phyloP scores from a whole-genome alignment of 805 yeast species.

The Yarrowia deformans region DNA sequence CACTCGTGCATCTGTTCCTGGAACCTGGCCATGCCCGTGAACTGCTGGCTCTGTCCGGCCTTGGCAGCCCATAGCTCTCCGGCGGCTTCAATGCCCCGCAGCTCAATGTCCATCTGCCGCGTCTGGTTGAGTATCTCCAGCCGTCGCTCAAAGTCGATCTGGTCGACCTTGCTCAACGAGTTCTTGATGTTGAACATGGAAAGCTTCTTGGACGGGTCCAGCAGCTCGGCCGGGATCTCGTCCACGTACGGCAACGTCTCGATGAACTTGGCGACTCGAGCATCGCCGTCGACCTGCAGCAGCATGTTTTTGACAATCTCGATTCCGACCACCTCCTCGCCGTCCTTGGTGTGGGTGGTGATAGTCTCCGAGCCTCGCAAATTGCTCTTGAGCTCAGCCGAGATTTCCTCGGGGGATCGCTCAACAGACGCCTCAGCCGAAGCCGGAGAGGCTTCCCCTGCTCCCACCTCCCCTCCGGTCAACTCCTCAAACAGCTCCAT shows the following conservation, averaged over 20 bases:
- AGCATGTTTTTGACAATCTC: constrained; percentile 26
- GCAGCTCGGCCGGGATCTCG: constrained; percentile 41
- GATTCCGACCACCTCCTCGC: constrained; percentile 15
- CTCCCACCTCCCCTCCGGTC: not conserved
- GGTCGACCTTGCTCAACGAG: constrained; percentile 56
- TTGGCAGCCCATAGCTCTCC: constrained; percentile 87
- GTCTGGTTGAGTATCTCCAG: constrained; percentile 74
- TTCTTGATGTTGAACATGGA: constrained; percentile 75
- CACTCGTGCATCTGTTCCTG: constrained; percentile 72
- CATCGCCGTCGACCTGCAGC: constrained; percentile 29
- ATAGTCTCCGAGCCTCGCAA: constrained; percentile 5
- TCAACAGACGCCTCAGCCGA: too few relatives aligned
- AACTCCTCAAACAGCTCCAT: constrained; percentile 35
- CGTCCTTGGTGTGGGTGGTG: constrained; percentile 16
- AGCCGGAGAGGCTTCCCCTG: too few relatives aligned
- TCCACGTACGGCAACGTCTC: not conserved
- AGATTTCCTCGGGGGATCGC: not conserved
- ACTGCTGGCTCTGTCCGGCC: constrained; percentile 56
- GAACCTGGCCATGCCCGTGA: constrained; percentile 18
- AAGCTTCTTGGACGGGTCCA: constrained; percentile 50
- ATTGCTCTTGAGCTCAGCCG: not conserved
- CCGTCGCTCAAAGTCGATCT: constrained; percentile 63
- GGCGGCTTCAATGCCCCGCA: constrained; percentile 83
- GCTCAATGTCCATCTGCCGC: constrained; percentile 79
- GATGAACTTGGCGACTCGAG: constrained; percentile 6